Evolutionary conservation across 306 rosid genomes (phyloP), one percentile per base, ranked within the genome.

Genomic region (Dryas alaskensis): DNA sequence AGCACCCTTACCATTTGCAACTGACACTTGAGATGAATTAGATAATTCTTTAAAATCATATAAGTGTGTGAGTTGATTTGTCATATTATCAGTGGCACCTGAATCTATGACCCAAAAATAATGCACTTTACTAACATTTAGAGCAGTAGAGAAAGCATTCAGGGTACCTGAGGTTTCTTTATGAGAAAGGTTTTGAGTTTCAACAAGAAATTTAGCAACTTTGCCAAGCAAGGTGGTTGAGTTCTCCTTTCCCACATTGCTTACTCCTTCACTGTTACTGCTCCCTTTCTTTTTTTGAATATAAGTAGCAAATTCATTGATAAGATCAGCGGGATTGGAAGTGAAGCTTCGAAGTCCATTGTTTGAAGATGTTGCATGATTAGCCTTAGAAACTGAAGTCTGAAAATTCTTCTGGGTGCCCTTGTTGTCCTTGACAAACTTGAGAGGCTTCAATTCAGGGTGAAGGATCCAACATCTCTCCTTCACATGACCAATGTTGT

Each of bases 251-350:
- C 4, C 10, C 3, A 6, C 1, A 52, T 6, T n/a, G 58, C 0
- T 7, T 0, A 4, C 3, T 0, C 16, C 59, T n/a, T 54, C 4
- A 6, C 10, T 54, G 2, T 54, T 10, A 6, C 0, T 1, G 1
- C 16, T 10, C 0, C 6, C 62, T 22, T 4, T 8, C 3, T 4
- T 58, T 1, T 27, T 22, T 6, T 58, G 42, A 10, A 58, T 0
- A 8, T 58, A 22, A 8, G 2, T 0, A 22, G 14, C 13, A 58
- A 58, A 58, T 0, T 58, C 62, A 58, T 58, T 58, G 11, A 58
- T 58, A 0, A 58, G 11, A 0, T 13, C 0, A 4, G 6, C 13
- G 7, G 42, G 62, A 25, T 58, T 58, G 0, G 14, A 22, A 0
- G 62, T 25, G 62, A 58, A 58, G 0, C 22, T 4, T 10, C 0